phyloP scores from a whole-genome alignment of 2,329 filamentous ascomycete species.

The Polytolypa hystricis region DNA sequence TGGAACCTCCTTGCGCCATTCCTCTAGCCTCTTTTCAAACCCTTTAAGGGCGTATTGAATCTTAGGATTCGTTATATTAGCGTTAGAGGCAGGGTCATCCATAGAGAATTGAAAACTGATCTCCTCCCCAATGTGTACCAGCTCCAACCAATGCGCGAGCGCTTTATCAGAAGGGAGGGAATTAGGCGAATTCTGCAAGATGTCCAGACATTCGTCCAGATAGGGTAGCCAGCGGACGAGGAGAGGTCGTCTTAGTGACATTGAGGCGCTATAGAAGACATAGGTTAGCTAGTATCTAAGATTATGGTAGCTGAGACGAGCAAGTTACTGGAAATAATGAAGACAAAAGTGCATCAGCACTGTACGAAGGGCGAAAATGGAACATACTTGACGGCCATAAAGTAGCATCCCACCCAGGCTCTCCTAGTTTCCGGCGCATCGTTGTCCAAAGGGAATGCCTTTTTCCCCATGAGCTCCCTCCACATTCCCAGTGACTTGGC shows the following conservation, averaged over 20 bases:
- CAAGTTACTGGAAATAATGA: not conserved
- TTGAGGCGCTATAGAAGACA: slow-evolving; percentile 42
- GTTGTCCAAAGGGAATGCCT: slow-evolving; percentile 30
- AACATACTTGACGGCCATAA: slow-evolving; percentile 45
- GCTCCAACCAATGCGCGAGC: slow-evolving; percentile 47
- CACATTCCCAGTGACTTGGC: slow-evolving; percentile 23
- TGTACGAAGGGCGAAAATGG: not conserved
- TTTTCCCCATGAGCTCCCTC: slow-evolving; percentile 30
- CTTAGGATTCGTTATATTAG: slow-evolving; percentile 49
- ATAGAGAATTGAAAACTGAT: slow-evolving; percentile 55
- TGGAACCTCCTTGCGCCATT: slow-evolving; percentile 47
- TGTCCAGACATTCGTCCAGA: slow-evolving; percentile 51
- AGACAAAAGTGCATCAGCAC: not conserved
- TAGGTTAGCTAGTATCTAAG: slow-evolving; percentile 3
- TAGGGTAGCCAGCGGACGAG: slow-evolving; percentile 52
- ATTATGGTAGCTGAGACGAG: not conserved
- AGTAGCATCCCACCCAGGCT: slow-evolving; percentile 52
- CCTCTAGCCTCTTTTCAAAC: slow-evolving; percentile 54
- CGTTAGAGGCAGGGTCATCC: slow-evolving; percentile 48
- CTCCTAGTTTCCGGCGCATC: slow-evolving; percentile 47
- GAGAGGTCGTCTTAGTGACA: slow-evolving; percentile 48
- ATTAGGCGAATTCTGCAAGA: slow-evolving; percentile 46
- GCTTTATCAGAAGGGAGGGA: slow-evolving; percentile 46
- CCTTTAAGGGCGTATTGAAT: slow-evolving; percentile 54
- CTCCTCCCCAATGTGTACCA: slow-evolving; percentile 56